Evolutionary conservation across 257 asterid genomes (phyloP).

Genomic region (Cynanchum wilfordii): DNA sequence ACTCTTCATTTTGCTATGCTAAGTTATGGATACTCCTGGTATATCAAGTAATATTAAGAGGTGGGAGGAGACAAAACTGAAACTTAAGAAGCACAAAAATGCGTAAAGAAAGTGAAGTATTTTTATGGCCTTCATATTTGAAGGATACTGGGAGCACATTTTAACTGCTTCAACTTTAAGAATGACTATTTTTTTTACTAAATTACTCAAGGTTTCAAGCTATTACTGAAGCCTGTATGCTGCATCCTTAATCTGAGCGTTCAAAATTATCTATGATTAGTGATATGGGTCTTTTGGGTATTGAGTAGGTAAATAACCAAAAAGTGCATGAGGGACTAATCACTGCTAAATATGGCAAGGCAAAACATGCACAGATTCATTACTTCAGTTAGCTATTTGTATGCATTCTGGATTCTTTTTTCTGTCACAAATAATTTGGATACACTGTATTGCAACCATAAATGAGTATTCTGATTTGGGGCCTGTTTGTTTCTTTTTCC

Average conservation of each 20-base stretch:
- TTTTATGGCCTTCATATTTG: neutral
- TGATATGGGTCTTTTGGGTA: neutral
- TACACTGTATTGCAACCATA: neutral
- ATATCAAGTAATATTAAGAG: neutral
- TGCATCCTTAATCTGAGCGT: neutral
- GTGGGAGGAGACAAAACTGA: neutral
- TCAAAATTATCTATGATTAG: neutral
- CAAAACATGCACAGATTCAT: neutral
- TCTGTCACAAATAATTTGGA: neutral
- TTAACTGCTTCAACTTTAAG: constrained; percentile 1
- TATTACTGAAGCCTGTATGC: neutral
- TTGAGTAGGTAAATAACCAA: neutral
- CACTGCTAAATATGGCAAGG: neutral
- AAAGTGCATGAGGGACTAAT: neutral
- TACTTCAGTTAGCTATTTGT: neutral
- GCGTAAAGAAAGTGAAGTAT: neutral
- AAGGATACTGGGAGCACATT: neutral
- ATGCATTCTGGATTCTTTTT: neutral
- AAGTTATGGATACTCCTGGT: neutral
- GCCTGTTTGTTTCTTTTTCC: neutral
- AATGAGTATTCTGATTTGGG: neutral
- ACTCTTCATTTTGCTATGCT: neutral
- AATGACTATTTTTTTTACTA: neutral
- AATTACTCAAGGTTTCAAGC: neutral
- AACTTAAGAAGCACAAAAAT: neutral